Percentiles rank a stretch among this genome's conserved stretches.
phyloP scores from a whole-genome alignment of 331 rosid species.

The Pyrus hybrid region DNA sequence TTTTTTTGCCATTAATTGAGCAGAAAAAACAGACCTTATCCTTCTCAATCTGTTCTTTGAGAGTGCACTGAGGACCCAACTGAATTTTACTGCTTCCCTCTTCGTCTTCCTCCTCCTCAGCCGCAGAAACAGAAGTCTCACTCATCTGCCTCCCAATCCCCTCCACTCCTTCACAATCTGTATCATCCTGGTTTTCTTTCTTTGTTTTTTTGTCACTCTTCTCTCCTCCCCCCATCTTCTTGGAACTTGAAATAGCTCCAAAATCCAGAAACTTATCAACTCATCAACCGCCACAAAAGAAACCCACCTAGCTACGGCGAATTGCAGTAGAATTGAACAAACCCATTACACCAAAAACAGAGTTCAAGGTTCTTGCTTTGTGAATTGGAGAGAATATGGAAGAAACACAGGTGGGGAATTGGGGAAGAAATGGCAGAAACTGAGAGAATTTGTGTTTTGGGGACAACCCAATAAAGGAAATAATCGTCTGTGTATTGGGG shows the following conservation, averaged over 20 bases:
- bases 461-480: background rate
- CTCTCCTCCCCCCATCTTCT: constrained; percentile 45
- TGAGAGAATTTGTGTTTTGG: background rate
- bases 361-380: background rate
- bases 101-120: constrained; percentile 34
- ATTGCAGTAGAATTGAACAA: constrained; percentile 5
- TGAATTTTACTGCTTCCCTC: constrained; percentile 27
- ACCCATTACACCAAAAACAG: constrained; percentile 13
- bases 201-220: constrained; percentile 4
- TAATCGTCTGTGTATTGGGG: background rate
- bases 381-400: background rate
- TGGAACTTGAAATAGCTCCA: constrained; percentile 43
- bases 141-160: constrained; percentile 14
- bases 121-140: constrained; percentile 20
- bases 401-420: background rate
- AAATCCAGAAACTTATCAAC: constrained; percentile 19
- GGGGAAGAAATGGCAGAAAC: background rate
- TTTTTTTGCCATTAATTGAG: background rate
- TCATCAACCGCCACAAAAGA: constrained; percentile 19
- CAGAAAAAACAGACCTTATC: constrained; percentile 26
- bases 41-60: constrained; percentile 45
- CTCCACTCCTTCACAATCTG: constrained; percentile 7
- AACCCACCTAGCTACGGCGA: background rate
- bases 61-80: constrained; percentile 43
- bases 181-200: constrained; percentile 14